phyloP scores from a whole-genome alignment of 2,329 filamentous ascomycete species.

The Xylaria multiplex region DNA sequence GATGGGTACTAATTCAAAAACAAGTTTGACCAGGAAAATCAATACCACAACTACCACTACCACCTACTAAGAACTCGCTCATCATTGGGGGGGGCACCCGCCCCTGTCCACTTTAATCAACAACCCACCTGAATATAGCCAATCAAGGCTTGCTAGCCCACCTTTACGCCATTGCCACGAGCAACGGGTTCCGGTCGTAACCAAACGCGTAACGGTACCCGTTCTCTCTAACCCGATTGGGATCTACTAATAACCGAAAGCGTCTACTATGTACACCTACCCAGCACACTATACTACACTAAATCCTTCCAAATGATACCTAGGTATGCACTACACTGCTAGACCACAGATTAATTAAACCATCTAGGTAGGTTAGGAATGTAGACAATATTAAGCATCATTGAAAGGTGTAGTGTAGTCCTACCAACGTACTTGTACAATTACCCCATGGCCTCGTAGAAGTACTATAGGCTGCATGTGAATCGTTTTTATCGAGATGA shows the following conservation, averaged over 20 bases:
- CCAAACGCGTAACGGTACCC: slow-evolving; percentile 13
- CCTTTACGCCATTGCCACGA: slow-evolving; percentile 33
- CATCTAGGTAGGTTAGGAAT: no score
- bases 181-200: slow-evolving; percentile 27
- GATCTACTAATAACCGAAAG: not conserved
- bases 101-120: slow-evolving; percentile 33
- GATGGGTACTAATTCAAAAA: not conserved
- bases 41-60: not conserved
- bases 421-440: no score
- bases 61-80: not conserved
- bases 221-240: slow-evolving; percentile 12
- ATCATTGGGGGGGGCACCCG: slow-evolving; percentile 8
- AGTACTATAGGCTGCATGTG: no score
- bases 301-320: no score
- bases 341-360: no score
- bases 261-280: not conserved
- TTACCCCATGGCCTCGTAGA: no score
- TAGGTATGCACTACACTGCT: no score
- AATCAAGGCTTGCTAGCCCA: slow-evolving; percentile 28
- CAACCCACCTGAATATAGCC: slow-evolving; percentile 11
- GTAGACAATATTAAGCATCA: no score
- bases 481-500: no score
- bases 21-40: slow-evolving; percentile 12
- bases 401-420: no score
- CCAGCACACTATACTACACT: no score